Evolutionary conservation across 495 filamentous ascomycete species (phyloP), one percentile per base, ranked within the genome.

Genomic region (Sphaerosporella brunnea): DNA sequence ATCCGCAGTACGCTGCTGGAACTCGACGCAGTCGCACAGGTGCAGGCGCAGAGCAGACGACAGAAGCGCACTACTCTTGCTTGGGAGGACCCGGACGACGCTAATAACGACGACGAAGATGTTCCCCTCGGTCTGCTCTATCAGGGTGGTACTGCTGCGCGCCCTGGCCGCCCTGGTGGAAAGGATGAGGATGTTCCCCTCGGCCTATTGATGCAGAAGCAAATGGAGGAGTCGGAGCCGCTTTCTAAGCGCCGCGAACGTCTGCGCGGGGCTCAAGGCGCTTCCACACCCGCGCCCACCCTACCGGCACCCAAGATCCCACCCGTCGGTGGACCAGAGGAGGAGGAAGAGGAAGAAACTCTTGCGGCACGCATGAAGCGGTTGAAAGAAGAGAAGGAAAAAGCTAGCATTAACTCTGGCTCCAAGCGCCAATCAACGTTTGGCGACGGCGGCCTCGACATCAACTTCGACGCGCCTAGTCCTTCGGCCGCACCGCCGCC

Each of bases 201-300:
- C 18, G 90, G 90, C 11, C 65, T 97, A 16, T 79, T 97, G 68
- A 86, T 87, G 59, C 74, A 73, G 55, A 74, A 80, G 7, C 75
- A 93, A 45, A 64, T 88, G 51, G 90, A 97, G 62, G 90, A 96
- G 53, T 84, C 80, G 40, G 90, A 97, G 55, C 86, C 90, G 4
- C 65, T 97, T 35, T 86, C 82, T 53, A 68, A 68, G 15, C 78
- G 90, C 7, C 75, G 85, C 28, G 81, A 82, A 23, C 69, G 90
- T 51, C 69, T 97, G 13, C 72, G 86, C 81, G n/a, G n/a, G n/a
- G 42, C 67, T 48, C 44, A 62, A 62, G 41, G 30, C 21, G 52
- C 48, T 24, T 42, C 30, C 2, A 18, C n/a, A 30, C 28, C 23
- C 42, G 34, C 28, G 36, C 43, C 10, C 50, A 51, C 32, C 26